Conservation (phyloP, 768 basidiomycete species). For the Boletus reticuloceps region DNA sequence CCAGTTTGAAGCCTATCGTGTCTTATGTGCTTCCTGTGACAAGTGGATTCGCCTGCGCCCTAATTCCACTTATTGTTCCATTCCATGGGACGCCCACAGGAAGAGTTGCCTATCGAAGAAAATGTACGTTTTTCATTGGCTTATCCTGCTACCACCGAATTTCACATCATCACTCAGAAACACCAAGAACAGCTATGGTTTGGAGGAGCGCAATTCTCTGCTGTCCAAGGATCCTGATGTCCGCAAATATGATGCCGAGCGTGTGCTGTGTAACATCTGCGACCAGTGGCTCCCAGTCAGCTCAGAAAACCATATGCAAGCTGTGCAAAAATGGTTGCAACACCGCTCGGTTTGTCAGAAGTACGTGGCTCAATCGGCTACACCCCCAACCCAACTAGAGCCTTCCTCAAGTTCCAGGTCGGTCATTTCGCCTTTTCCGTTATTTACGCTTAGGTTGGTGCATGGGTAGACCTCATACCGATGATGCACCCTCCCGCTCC, state of each 20-base stretch:
- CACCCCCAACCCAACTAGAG: constrained; percentile 15
- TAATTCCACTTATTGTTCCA: constrained; percentile 85
- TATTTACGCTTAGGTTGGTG: not conserved
- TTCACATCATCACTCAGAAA: constrained; percentile 16
- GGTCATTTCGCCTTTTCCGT: constrained; percentile 7
- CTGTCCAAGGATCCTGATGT: constrained; percentile 66
- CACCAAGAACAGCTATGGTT: constrained; percentile 54
- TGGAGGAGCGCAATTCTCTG: constrained; percentile 57
- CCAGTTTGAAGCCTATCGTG: constrained; percentile 78
- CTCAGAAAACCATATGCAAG: constrained; percentile 55
- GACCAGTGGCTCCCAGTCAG: constrained; percentile 65
- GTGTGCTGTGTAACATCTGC: constrained; percentile 66
- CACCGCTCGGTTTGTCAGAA: constrained; percentile 59
- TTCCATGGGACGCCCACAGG: constrained; percentile 84
- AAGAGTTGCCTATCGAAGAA: constrained; percentile 82
- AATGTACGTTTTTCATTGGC: constrained; percentile 43
- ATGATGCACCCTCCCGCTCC: constrained; percentile 31
- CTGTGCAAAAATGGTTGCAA: constrained; percentile 63
- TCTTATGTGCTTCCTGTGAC: constrained; percentile 76
- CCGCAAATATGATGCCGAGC: constrained; percentile 73
- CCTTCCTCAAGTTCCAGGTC: constrained; percentile 24
- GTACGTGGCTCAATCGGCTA: constrained; percentile 7
- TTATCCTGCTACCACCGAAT: constrained; percentile 4
- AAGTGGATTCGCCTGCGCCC: constrained; percentile 86
- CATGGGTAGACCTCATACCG: constrained; percentile 6